Percentiles rank a stretch among this genome's conserved stretches.
Conservation (phyloP, 345 rosid species). For the Excoecaria agallocha region DNA sequence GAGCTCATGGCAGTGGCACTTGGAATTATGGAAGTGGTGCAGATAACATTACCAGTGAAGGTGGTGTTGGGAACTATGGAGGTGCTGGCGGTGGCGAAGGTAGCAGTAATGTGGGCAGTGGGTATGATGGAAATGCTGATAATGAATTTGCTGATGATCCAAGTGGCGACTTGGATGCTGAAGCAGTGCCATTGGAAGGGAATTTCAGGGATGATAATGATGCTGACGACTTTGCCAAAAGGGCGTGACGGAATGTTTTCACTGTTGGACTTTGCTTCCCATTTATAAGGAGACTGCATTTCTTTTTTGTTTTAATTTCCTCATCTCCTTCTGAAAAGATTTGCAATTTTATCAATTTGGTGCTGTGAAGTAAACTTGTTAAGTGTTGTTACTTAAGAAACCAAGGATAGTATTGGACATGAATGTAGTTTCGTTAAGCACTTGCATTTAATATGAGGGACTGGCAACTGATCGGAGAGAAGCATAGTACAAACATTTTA, state of each 20-base stretch:
- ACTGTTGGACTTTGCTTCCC: neutral
- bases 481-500: too few relatives aligned
- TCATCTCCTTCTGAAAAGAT: neutral
- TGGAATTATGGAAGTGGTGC: conserved; percentile 10
- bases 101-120: conserved; percentile 31
- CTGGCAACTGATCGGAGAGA: too few relatives aligned
- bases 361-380: conserved; percentile 1
- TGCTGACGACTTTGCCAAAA: conserved; percentile 61
- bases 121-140: conserved; percentile 32
- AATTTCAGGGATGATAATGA: conserved; percentile 39
- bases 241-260: conserved; percentile 51
- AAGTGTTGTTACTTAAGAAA: neutral
- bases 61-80: conserved; percentile 13
- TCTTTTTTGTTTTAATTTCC: neutral
- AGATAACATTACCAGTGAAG: conserved; percentile 30
- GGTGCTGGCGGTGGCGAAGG: conserved; percentile 26
- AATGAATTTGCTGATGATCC: conserved; percentile 32
- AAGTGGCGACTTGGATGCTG: conserved; percentile 20
- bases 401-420: conserved; percentile 19
- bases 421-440: neutral
- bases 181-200: conserved; percentile 26
- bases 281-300: conserved; percentile 2
- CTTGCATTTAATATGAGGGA: too few relatives aligned
- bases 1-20: conserved; percentile 30
- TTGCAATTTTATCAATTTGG: conserved; percentile 6